These are phyloP conservation scores for Rhynchospora pubera DNA, from an alignment of 176 grass and related monocot genomes.

Conservation along the genomic window DNA sequence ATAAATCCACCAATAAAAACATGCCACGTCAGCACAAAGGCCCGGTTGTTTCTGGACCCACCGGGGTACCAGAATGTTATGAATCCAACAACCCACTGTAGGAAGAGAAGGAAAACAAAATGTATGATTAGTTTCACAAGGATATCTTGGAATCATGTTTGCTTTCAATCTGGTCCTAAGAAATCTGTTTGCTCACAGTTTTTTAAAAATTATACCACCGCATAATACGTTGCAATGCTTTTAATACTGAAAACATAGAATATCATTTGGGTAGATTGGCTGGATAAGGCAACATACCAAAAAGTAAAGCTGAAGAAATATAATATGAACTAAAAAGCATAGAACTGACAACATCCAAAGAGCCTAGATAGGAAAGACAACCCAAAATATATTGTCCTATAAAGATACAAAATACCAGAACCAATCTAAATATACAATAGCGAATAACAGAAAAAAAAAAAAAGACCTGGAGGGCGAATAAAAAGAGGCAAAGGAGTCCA, in stretches of 20 bases:
- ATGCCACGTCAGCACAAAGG: slow-evolving; percentile 71
- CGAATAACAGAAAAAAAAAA: background rate
- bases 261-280: no score
- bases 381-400: background rate
- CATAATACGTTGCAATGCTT: background rate
- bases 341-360: background rate
- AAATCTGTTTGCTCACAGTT: background rate
- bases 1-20: slow-evolving; percentile 76
- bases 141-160: background rate
- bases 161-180: background rate
- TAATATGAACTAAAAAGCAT: background rate
- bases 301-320: background rate
- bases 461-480: slow-evolving; percentile 86
- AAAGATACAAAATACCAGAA: background rate
- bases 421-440: background rate
- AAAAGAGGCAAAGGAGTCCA: slow-evolving; percentile 56
- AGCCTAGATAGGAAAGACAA: background rate
- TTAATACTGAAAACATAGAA: background rate
- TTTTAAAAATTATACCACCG: background rate
- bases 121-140: background rate
- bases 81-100: slow-evolving; percentile 76
- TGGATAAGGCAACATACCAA: no score
- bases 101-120: slow-evolving; percentile 9
- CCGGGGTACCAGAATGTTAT: slow-evolving; percentile 93
- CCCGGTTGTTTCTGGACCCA: slow-evolving; percentile 66